Conservation (phyloP, 2,329 filamentous ascomycete species). For the Didymellaceae sp. region DNA sequence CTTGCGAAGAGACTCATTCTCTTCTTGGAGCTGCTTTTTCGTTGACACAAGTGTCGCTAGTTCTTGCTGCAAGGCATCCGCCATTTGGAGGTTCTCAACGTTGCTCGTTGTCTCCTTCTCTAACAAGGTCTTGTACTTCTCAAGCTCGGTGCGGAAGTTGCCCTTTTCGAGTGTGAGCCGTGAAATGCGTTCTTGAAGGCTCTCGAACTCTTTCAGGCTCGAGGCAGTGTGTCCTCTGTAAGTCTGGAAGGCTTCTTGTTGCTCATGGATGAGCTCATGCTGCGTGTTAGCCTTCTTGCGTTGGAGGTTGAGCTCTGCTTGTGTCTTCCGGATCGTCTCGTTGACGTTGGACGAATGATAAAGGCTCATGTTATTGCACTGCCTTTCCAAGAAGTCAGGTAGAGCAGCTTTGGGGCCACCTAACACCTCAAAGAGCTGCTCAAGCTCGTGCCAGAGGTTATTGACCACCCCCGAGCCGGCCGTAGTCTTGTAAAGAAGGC, state of each 20-base stretch:
- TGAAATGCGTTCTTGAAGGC: constrained; percentile 33
- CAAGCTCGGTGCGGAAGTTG: constrained; percentile 34
- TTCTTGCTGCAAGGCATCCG: constrained; percentile 25
- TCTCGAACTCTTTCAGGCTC: constrained; percentile 31
- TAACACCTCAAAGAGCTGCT: constrained; percentile 30
- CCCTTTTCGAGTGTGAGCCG: constrained; percentile 40
- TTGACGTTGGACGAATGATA: constrained; percentile 33
- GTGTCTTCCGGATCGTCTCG: constrained; percentile 29
- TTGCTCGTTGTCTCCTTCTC: constrained; percentile 17
- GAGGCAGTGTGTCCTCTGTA: constrained; percentile 26
- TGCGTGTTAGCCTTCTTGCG: constrained; percentile 40
- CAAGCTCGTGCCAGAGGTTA: constrained; percentile 35
- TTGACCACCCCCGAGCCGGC: constrained; percentile 24
- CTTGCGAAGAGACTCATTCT: constrained; percentile 27
- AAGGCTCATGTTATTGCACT: constrained; percentile 36
- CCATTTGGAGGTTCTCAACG: constrained; percentile 14
- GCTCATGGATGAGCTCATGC: constrained; percentile 36
- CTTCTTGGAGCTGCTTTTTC: constrained; percentile 25
- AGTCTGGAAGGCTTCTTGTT: constrained; percentile 35
- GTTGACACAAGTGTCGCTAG: constrained; percentile 19
- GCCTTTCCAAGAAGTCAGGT: constrained; percentile 36
- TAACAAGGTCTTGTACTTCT: constrained; percentile 25
- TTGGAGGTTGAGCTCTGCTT: constrained; percentile 35
- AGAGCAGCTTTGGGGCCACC: constrained; percentile 28
- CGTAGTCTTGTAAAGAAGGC: constrained; percentile 31